These are phyloP conservation scores for Boletus fagicola DNA, from an alignment of 768 basidiomycete genomes.

Conservation along the genomic window DNA sequence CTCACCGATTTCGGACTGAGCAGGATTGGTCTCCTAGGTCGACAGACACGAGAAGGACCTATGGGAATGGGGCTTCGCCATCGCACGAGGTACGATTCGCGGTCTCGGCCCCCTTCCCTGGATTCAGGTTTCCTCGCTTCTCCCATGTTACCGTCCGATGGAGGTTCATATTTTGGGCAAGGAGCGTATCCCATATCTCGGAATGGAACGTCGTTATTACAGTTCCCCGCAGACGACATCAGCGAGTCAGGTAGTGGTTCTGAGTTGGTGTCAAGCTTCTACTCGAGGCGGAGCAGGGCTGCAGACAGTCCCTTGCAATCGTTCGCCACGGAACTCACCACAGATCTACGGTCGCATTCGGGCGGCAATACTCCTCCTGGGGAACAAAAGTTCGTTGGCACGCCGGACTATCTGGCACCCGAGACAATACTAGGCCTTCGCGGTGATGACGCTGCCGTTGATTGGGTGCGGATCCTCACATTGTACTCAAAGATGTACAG, in stretches of 20 bases:
- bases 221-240: constrained; percentile 72
- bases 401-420: constrained; percentile 95
- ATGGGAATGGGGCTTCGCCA: constrained; percentile 45
- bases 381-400: constrained; percentile 95
- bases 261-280: constrained; percentile 62
- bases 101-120: constrained; percentile 79
- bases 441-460: constrained; percentile 92
- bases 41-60: constrained; percentile 78
- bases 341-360: constrained; percentile 73
- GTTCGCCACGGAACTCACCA: constrained; percentile 82
- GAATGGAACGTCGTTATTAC: constrained; percentile 62
- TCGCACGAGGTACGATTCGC: constrained; percentile 59
- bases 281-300: constrained; percentile 50
- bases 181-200: constrained; percentile 60
- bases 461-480: constrained; percentile 71
- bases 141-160: constrained; percentile 63
- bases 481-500: constrained; percentile 6
- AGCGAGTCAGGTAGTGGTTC: constrained; percentile 85
- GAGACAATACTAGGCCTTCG: constrained; percentile 94
- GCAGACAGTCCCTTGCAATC: constrained; percentile 80
- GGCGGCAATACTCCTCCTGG: constrained; percentile 66
- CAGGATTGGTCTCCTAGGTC: constrained; percentile 94
- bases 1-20: constrained; percentile 98
- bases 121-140: constrained; percentile 79
- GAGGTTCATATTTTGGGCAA: constrained; percentile 81